Conservation (phyloP, 805 yeast genomes). For the Kazachstania kunashirensis region DNA sequence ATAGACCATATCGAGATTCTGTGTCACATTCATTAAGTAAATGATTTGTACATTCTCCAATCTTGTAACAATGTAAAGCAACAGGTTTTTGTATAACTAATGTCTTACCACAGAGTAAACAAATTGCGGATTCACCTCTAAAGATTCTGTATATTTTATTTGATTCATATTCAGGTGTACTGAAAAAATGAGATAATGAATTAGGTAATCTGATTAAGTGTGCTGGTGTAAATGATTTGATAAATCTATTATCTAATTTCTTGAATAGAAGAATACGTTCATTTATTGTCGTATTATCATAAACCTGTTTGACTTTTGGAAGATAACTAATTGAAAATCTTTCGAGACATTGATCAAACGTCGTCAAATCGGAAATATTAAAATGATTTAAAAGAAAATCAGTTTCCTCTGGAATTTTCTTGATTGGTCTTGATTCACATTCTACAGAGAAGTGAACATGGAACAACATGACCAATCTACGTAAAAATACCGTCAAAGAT, state of each 20-base stretch:
- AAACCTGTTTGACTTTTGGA: background rate
- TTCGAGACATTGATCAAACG: background rate
- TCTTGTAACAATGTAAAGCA: slow-evolving; percentile 35
- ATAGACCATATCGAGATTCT: slow-evolving; percentile 18
- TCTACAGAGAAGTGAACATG: slow-evolving; percentile 10
- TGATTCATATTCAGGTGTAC: slow-evolving; percentile 21
- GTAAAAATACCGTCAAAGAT: slow-evolving; percentile 14
- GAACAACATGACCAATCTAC: slow-evolving; percentile 11
- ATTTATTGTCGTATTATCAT: background rate
- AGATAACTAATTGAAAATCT: background rate
- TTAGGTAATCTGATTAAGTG: slow-evolving; percentile 8
- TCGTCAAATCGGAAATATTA: too few species aligned
- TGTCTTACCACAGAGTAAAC: slow-evolving; percentile 69
- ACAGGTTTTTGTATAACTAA: slow-evolving; percentile 57
- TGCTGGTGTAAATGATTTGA: slow-evolving; percentile 5
- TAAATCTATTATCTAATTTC: background rate
- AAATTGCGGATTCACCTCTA: slow-evolving; percentile 64
- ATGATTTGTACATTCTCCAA: slow-evolving; percentile 80
- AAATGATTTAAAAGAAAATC: too few species aligned
- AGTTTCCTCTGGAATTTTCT: background rate
- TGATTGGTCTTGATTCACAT: background rate
- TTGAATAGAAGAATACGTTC: background rate
- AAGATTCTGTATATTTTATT: slow-evolving; percentile 31
- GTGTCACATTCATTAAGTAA: slow-evolving; percentile 44
- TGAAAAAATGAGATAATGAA: slow-evolving; percentile 8